Evolutionary conservation across 352 stramenopile genomes (phyloP), one percentile per base, ranked within the genome.

Genomic region (Globisporangium lucens): DNA sequence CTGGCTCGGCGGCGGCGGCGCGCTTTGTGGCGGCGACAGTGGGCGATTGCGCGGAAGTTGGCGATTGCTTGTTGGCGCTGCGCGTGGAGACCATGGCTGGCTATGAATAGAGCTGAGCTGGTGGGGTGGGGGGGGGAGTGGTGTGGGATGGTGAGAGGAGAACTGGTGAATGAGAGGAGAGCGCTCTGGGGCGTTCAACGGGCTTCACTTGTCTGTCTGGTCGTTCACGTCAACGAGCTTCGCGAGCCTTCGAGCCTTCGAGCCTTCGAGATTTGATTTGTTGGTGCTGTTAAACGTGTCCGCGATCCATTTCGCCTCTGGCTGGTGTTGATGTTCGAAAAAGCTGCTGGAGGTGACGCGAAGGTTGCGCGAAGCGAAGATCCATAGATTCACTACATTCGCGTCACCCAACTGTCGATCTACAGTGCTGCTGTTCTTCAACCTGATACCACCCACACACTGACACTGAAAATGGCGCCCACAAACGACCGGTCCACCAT

Each of bases 1-100:
- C 2, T 4, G 43, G 56, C 27, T 72, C 52, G 3, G 75, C 61
- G 10, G 59, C 46, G 38, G 74, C 70, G 6, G 67, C 51, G 52
- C 78, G 71, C 79, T 94, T 94, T 65, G 85, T 75, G 5, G 76
- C 73, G 33, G 65, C 15, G 17, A 65, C 33, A 30, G 30, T 41
- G 24, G 69, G 56, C 1, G 72, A 56, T 22, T 59, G 17, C 1
- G 65, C 35, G 24, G 46, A 6, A 24, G 68, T 49, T 12, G 72
- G 66, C 12, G 66, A 67, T 46, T 61, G 55, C 12, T 79, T 74
- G 35, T 56, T 67, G 38, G 67, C 71, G 49, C 80, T 87, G 61
- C 80, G 80, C 20, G 80, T 89, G 43, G 80, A 82, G 41, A 89
- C 80, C 80, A 89, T 89, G 43, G 66, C 7, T 35, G 43, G 46